phyloP scores from a whole-genome alignment of 75 land plant species.

The Azolla pinnata region DNA sequence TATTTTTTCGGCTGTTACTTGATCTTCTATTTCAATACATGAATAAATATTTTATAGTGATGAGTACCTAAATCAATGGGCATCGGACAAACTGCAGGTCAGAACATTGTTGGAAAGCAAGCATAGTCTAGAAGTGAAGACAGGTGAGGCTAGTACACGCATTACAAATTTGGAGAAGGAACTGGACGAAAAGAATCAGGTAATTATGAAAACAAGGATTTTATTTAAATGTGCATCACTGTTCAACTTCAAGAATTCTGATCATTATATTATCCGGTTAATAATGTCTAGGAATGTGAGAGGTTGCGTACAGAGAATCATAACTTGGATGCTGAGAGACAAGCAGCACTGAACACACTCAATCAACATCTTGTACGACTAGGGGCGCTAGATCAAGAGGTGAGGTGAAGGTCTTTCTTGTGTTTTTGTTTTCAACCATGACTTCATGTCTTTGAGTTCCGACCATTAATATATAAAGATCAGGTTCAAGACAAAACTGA shows the following conservation, averaged over 20 bases:
- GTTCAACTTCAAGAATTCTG: background rate
- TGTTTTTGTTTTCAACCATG: background rate
- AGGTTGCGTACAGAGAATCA: slow-evolving; percentile 17
- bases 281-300: slow-evolving; percentile 31
- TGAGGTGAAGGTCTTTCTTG: background rate
- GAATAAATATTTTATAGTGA: no score
- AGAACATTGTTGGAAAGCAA: slow-evolving; percentile 18
- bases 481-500: slow-evolving; percentile 33
- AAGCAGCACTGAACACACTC: slow-evolving; percentile 13
- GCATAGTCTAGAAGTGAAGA: slow-evolving; percentile 18
- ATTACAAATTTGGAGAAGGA: slow-evolving; percentile 17
- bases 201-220: slow-evolving; percentile 3
- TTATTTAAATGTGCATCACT: background rate
- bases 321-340: slow-evolving; percentile 16
- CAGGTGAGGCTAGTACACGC: slow-evolving; percentile 14
- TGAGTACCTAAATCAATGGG: no score
- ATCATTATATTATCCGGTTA: background rate
- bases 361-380: slow-evolving; percentile 29
- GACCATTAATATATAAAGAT: background rate
- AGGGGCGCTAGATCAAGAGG: slow-evolving; percentile 27
- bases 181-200: slow-evolving; percentile 26
- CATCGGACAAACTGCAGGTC: no score
- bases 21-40: no score
- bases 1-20: no score
- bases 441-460: background rate